These are phyloP conservation scores for Oryza rufipogon DNA, from an alignment of 176 grass and related monocot genomes.

Conservation along the genomic window DNA sequence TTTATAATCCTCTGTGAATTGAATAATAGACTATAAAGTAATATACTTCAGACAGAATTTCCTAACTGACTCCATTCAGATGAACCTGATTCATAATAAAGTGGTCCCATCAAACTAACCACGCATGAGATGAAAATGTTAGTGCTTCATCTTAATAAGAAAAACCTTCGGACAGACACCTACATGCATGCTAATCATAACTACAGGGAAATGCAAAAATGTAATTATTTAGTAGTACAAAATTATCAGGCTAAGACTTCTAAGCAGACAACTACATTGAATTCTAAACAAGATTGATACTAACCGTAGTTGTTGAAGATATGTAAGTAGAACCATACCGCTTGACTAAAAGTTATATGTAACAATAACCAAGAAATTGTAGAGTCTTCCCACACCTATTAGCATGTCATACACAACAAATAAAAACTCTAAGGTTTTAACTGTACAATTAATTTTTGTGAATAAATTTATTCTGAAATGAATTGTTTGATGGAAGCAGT, in stretches of 20 bases:
- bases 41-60: not conserved
- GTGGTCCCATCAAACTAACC: not conserved
- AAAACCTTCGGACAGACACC: not conserved
- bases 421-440: conserved; percentile 28
- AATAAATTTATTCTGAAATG: conserved; percentile 38
- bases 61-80: not conserved
- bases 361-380: not conserved
- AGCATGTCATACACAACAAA: not conserved
- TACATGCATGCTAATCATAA: not conserved
- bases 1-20: not conserved
- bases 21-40: not conserved
- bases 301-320: not conserved
- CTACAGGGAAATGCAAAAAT: not conserved
- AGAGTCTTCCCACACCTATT: not conserved
- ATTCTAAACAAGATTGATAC: not conserved
- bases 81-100: not conserved
- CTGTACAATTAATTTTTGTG: not conserved
- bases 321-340: not conserved
- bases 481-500: conserved; percentile 36
- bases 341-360: not conserved
- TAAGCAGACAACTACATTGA: not conserved
- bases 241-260: not conserved
- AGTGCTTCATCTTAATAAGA: not conserved
- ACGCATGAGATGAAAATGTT: not conserved
- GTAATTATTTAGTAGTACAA: not conserved